These are phyloP conservation scores for Talaromyces pinophilus DNA, from an alignment of 2,329 filamentous ascomycete species.

Conservation along the genomic window DNA sequence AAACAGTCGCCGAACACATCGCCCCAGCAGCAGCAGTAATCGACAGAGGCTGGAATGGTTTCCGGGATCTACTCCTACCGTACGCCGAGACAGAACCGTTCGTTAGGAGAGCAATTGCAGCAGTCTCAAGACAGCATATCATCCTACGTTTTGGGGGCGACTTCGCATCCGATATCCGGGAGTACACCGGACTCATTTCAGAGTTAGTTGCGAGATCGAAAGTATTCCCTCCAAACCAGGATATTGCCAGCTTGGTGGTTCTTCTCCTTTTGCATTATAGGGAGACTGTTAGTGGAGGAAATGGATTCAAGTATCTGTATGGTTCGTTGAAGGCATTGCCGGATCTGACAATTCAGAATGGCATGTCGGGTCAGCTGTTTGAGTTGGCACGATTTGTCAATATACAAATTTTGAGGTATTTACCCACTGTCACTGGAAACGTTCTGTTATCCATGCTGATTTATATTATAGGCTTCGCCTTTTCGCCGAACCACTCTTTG, in stretches of 20 bases:
- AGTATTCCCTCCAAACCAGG: not conserved
- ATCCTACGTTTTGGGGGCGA: not conserved
- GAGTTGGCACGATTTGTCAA: constrained; percentile 2
- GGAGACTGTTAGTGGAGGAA: not conserved
- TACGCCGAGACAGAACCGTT: not conserved
- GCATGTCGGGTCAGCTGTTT: not conserved
- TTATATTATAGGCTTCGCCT: too few relatives aligned
- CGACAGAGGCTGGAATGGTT: constrained; percentile 6
- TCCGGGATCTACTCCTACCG: constrained; percentile 1
- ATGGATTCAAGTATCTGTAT: constrained; percentile 1
- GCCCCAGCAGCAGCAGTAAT: constrained; percentile 7
- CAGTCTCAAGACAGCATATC: constrained; percentile 1
- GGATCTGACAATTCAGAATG: not conserved
- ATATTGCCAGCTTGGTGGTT: not conserved
- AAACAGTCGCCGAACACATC: constrained; percentile 2
- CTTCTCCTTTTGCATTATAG: constrained; percentile 2
- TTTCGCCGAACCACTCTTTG: not conserved
- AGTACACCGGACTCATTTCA: not conserved
- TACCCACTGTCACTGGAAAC: too few relatives aligned
- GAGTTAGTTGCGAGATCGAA: not conserved
- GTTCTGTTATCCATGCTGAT: too few relatives aligned
- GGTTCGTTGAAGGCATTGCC: not conserved
- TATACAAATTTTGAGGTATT: constrained; percentile 3
- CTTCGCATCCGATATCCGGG: not conserved
- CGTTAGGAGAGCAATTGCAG: not conserved